Base-by-base conservation (phyloP, 768 basidiomycete species). In the Panus rudis region DNA sequence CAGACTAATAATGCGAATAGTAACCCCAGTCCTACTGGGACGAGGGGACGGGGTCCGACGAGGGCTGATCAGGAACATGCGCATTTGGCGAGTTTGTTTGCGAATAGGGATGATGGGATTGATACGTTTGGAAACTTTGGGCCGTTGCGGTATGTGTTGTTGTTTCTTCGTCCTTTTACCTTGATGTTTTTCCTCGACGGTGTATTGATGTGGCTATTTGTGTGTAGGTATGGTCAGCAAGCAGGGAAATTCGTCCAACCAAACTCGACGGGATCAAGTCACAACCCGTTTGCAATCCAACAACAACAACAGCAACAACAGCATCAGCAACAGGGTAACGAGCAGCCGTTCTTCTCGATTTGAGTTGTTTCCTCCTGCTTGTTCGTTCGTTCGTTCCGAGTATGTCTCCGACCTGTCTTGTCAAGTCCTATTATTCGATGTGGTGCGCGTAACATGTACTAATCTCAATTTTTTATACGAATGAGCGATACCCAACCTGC, bases 51-150 rank as follows among this genome's bases (percentile, higher is more conserved):
- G 42, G 59, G 48, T 25, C 59, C 59, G 27, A 67, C 65, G 19
- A 69, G 69, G 37, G 68, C 73, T 37, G 89, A 94, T 60, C 79
- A 86, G 48, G 76, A 79, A 45, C 75, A 90, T 56, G 59, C 78
- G 12, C 75, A 82, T 27, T 75, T 99, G 41, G 92, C 93, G 2
- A 69, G 63, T 41, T 63, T 97, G 53, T 81, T 97, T 49, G 93
- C 89, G 5, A 89, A 87, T 56, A 73, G 84, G 39, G 62, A 71
- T 44, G 92, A 89, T 53, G 94, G 96, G 1, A 70, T 86, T 59
- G 96, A 99, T 64, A 94, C 94, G 41, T 98, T 97, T 58, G 94
- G 94, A 39, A 99, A 98, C 60, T 54, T 79, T 24, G 94, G 94
- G 16, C 48, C 69, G 40, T 59, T 94, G 49, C 76, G 92, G 71